Base-by-base conservation (phyloP, 2,329 filamentous ascomycete genomes). In the Talaromyces sp. region DNA sequence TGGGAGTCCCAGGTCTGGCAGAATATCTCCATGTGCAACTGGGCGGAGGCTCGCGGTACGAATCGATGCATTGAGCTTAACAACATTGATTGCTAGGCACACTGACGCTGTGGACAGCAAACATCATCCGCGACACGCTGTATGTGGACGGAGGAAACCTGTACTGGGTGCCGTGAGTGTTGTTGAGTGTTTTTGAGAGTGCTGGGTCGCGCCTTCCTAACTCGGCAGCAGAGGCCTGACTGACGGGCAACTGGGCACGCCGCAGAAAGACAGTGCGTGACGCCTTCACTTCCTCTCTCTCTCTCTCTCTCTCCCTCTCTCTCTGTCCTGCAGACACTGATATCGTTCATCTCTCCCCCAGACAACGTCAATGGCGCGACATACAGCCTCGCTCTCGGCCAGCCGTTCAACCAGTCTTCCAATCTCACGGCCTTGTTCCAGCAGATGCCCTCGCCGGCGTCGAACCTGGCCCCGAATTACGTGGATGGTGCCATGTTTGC, bases 131-230 rank as follows among this genome's bases (percentile, higher is more conserved):
- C 43, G 86, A 90, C 66, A 86, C 81, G 1, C 73, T 89, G 17
- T 89, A 88, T 68, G 70, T 90, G 26, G 86, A 90, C 69, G 87
- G 87, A 49, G 87, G 87, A 9, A 63, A 69, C 43, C 70, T 87
- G 14, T 78, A 63, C 61, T 89, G 86, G 85, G 63, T 73, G 38
- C 77, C 78, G 69, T 73, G 63, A 59, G 59, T 53, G 13, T 10
- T 9, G 14, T 31, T 7, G n/a, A 17, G 13, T n/a, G n/a, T n/a
- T 21, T n/a, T 24, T 24, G 10, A 11, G 24, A n/a, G 14, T n/a
- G 21, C 14, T n/a, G 17, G 14, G 55, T 58, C 55, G 51, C 43
- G 35, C 29, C 56, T 58, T 58, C 55, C 59, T 61, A 58, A 61
- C 29, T 29, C 26, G 43, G 32, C n/a, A 7, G 21, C 24, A 19